Base-by-base conservation (phyloP, 2,329 filamentous ascomycete species). In the Trichoderma sp. region DNA sequence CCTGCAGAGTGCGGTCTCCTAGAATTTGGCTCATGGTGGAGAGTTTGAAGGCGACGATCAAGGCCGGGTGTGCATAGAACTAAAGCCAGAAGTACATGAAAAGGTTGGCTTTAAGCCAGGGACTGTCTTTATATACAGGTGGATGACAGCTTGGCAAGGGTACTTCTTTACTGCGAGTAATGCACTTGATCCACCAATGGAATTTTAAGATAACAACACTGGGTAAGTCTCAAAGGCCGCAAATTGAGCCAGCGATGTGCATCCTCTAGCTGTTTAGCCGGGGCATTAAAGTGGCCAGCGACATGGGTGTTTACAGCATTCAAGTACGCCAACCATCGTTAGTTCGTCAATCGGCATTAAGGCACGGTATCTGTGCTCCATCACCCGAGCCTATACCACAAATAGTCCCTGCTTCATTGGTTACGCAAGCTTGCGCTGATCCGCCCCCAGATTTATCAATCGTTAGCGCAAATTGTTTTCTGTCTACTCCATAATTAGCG, bases 381-480 rank as follows among this genome's bases (percentile, higher is more conserved):
- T 65, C 11, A 16, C 49, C 19, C 47, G 21, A 6, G 21, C 24
- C 37, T 56, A 37, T n/a, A 47, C 52, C 40, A 49, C 33, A 55
- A 35, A 55, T 64, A 33, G 35, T 13, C 3, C 52, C 33, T 24
- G 27, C 35, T 33, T 52, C 35, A 57, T 56, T 19, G 35, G 62
- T 57, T 65, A 65, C 62, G 62, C 62, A 53, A 19, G n/a, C 19
- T 27, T 55, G 16, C 19, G 35, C 24, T 47, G 52, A 57, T 56
- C 52, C 52, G 31, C 62, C 62, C 62, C 62, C 62, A 47, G 52
- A 43, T 57, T 65, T 43, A 33, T 11, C n/a, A 10, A 53, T 57
- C 16, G 5, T 24, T 57, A 65, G 52, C 33, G 52, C 35, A n/a
- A 8, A 33, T 43, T 31, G 31, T 47, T 33, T 43, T 19, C 62